Conservation (phyloP, 1,139 yeast genomes). For the Pichia sorboxylosa region DNA sequence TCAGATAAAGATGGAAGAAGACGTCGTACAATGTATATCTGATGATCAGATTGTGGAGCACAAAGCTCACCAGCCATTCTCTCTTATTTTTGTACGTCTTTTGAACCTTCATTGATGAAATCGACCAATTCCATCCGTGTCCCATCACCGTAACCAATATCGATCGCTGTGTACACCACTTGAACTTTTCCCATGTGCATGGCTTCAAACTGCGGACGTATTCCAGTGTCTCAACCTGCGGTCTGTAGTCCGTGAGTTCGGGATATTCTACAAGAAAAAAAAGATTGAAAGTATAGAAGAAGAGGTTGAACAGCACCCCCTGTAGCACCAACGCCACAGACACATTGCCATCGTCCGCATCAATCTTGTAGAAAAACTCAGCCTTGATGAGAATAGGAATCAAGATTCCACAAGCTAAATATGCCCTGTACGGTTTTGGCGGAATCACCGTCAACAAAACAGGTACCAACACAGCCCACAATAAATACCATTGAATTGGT, state of each 20-base stretch:
- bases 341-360: neutral
- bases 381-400: constrained; percentile 7
- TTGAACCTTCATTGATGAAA: neutral
- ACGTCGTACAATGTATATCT: constrained; percentile 9
- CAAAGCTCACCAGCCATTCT: constrained; percentile 2
- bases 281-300: constrained; percentile 10
- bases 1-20: constrained; percentile 5
- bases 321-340: constrained; percentile 9
- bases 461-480: constrained; percentile 8
- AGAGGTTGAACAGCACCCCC: constrained; percentile 10
- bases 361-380: constrained; percentile 4
- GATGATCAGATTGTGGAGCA: constrained; percentile 2
- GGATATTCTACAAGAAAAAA: constrained; percentile 13
- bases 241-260: constrained; percentile 11
- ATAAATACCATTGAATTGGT: constrained; percentile 5
- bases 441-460: constrained; percentile 10
- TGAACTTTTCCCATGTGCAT: constrained; percentile 6
- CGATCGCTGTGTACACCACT: constrained; percentile 10
- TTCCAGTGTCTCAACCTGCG: constrained; percentile 7
- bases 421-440: constrained; percentile 11
- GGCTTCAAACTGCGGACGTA: constrained; percentile 6
- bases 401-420: constrained; percentile 8
- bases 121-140: constrained; percentile 13
- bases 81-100: neutral
- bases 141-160: constrained; percentile 9